Base-by-base conservation (phyloP, 768 basidiomycete genomes). In the Suillus subaureus region DNA sequence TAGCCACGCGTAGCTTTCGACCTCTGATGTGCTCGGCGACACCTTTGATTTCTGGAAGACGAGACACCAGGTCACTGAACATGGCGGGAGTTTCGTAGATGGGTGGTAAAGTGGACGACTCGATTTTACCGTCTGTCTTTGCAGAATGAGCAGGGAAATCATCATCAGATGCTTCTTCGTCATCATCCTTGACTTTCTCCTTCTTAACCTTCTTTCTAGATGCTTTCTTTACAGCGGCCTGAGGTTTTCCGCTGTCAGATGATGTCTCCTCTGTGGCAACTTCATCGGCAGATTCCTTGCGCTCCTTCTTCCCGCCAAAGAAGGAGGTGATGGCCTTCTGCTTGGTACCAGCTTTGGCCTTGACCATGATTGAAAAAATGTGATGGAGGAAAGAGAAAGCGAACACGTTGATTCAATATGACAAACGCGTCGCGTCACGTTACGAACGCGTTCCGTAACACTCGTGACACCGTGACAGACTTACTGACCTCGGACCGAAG, bases 1-100 rank as follows among this genome's bases (percentile, higher is more conserved):
- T 98, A 5, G 95, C 96, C 66, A 98, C 87, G 76, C 95, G 91
- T 75, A 98, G 81, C 71, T 92, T 94, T 65, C 95, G 86, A 2
- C 95, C 94, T 65, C 83, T 77, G 57, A 93, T 78, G 54, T 82
- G 89, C 69, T 89, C 82, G 21, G 85, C 89, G 49, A 93, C 87
- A 2, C 80, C 79, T 71, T 87, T 85, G 67, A 94, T 87, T 62
- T 87, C 80, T 15, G 90, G 86, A 47, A 89, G 84, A 69, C 81
- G 87, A 57, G 83, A 78, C 67, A 93, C 83, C 51, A 95, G 82
- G 77, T 95, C 90, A 64, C 83, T 80, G 75, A 95, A 95, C 70
- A 95, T 93, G 62, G 84, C 82, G 31, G 88, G 84, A 57, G 88
- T 82, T 66, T 89, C 82, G 71, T 87, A 82, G 60, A 96, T 89